phyloP scores from a whole-genome alignment of 2,329 filamentous ascomycete genomes.

The Coccinonectria pachysandricola region DNA sequence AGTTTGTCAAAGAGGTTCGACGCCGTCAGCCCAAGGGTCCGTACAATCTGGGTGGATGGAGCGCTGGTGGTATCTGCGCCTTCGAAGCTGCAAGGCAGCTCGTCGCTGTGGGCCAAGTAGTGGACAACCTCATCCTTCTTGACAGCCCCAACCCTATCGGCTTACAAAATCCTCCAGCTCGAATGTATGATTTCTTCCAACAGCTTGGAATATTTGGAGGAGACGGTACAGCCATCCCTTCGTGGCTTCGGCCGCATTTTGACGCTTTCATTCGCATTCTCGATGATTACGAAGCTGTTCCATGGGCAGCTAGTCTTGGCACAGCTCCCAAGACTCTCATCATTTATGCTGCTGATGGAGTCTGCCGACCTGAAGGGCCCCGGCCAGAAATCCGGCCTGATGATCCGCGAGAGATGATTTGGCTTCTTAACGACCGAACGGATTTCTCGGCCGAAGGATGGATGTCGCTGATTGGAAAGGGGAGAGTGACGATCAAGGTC shows the following conservation, averaged over 20 bases:
- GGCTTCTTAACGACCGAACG: conserved; percentile 62
- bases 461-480: conserved; percentile 9
- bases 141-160: conserved; percentile 57
- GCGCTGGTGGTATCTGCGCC: conserved; percentile 64
- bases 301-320: conserved; percentile 40
- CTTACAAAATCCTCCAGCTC: conserved; percentile 53
- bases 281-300: conserved; percentile 57
- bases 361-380: conserved; percentile 58
- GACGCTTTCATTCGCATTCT: conserved; percentile 57
- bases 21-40: conserved; percentile 59
- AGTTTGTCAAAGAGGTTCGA: conserved; percentile 53
- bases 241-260: conserved; percentile 69
- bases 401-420: conserved; percentile 55
- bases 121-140: conserved; percentile 53
- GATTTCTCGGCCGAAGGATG: conserved; percentile 41
- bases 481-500: conserved; percentile 6
- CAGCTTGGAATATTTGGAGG: conserved; percentile 61
- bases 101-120: conserved; percentile 42
- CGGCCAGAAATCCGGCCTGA: conserved; percentile 32
- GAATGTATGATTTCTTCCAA: conserved; percentile 62
- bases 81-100: conserved; percentile 56
- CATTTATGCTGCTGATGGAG: conserved; percentile 65
- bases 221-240: conserved; percentile 52
- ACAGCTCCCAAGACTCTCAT: conserved; percentile 51
- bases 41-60: conserved; percentile 63